Conservation (phyloP, 805 yeast species). For the Wickerhamomyces strasburgensis region DNA sequence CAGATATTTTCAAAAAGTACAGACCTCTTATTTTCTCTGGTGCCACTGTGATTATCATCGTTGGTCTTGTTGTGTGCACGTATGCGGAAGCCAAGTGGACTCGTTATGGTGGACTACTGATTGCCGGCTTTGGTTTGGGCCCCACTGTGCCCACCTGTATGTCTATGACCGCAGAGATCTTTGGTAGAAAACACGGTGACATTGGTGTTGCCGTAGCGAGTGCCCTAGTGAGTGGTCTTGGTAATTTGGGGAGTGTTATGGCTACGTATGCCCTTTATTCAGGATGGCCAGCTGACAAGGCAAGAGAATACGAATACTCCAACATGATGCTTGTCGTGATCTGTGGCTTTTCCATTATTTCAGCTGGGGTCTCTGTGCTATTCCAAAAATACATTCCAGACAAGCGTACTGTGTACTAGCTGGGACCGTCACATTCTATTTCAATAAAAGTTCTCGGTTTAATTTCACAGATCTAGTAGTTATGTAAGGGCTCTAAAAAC, state of each 20-base stretch:
- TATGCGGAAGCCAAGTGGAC: conserved; percentile 72
- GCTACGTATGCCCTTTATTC: conserved; percentile 81
- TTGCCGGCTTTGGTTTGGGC: conserved; percentile 84
- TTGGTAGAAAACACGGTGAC: conserved; percentile 68
- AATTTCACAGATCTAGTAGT: too few relatives aligned
- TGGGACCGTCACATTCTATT: neutral
- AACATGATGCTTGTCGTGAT: conserved; percentile 82
- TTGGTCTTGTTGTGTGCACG: conserved; percentile 72
- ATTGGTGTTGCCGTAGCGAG: conserved; percentile 80
- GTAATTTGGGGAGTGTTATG: conserved; percentile 80
- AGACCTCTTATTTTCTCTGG: conserved; percentile 60
- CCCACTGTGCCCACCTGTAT: conserved; percentile 87
- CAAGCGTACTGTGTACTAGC: conserved; percentile 10
- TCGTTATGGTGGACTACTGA: conserved; percentile 72
- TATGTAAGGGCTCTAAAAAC: too few relatives aligned
- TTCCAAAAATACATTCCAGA: conserved; percentile 16
- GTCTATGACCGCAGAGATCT: conserved; percentile 79
- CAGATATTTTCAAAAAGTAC: conserved; percentile 57
- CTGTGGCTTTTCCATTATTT: conserved; percentile 65
- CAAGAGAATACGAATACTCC: conserved; percentile 57
- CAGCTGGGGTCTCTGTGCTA: conserved; percentile 29
- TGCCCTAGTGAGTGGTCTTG: conserved; percentile 81
- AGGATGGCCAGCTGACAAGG: conserved; percentile 81
- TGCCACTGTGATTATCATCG: conserved; percentile 62
- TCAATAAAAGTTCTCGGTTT: neutral